These are phyloP conservation scores for Penstemon eatonii DNA, from an alignment of 257 asterid genomes.

Conservation along the genomic window DNA sequence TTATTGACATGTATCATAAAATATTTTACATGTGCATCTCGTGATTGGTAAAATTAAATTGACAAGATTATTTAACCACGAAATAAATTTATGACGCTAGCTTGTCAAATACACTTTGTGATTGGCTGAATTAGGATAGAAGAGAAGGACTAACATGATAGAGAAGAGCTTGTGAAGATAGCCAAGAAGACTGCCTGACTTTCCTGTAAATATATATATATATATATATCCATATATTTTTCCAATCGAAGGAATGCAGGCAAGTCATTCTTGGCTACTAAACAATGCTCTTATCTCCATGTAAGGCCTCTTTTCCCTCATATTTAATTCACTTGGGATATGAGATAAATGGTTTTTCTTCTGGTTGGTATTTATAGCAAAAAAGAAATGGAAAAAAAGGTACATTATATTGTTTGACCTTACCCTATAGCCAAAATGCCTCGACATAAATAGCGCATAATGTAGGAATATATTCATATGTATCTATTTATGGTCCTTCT, in stretches of 20 bases:
- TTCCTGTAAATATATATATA: background rate
- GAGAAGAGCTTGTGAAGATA: conserved; percentile 6
- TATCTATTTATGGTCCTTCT: conserved; percentile 7
- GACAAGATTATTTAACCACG: no score
- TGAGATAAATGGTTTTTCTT: background rate
- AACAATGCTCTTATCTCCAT: conserved; percentile 20
- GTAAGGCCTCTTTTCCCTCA: conserved; percentile 21
- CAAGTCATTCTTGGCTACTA: conserved; percentile 29
- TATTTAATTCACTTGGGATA: background rate
- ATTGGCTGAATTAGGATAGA: background rate
- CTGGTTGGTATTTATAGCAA: conserved; percentile 17
- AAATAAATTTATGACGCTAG: no score
- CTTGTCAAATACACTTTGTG: no score
- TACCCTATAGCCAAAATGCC: conserved; percentile 8
- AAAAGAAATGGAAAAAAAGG: background rate
- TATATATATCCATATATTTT: background rate
- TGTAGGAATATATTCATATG: conserved; percentile 16
- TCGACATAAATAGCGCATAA: background rate
- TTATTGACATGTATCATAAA: no score
- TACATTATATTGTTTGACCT: background rate
- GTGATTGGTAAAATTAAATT: no score
- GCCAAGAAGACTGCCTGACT: conserved; percentile 14
- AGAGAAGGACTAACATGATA: conserved; percentile 20
- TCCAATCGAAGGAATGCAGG: background rate
- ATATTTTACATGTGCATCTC: no score